Conservation (phyloP, 345 rosid species). For the Euphorbia tirucalli region DNA sequence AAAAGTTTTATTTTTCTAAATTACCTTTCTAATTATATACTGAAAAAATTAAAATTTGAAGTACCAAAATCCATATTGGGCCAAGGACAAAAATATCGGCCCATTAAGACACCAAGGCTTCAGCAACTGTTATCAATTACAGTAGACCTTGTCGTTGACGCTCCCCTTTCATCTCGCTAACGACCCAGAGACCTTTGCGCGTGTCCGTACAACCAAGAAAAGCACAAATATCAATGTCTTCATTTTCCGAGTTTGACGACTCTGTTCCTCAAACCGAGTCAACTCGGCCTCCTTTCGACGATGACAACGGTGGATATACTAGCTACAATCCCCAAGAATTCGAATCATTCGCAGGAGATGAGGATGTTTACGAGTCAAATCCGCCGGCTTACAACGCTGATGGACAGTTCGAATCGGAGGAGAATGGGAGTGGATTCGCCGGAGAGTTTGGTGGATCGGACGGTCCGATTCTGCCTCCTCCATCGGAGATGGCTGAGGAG, state of each 20-base stretch:
- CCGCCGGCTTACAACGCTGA: slow-evolving; percentile 27
- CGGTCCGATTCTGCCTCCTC: slow-evolving; percentile 59
- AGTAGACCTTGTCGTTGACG: background rate
- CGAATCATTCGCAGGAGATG: slow-evolving; percentile 20
- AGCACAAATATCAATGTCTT: slow-evolving; percentile 33
- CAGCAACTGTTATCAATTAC: background rate
- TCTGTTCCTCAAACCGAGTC: slow-evolving; percentile 29
- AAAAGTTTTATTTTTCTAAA: too few species aligned
- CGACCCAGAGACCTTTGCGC: background rate
- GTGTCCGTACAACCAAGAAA: slow-evolving; percentile 18
- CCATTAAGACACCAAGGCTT: background rate
- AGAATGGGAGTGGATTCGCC: slow-evolving; percentile 36
- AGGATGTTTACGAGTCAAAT: slow-evolving; percentile 38
- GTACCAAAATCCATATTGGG: background rate
- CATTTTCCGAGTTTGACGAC: slow-evolving; percentile 40
- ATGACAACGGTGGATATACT: slow-evolving; percentile 22
- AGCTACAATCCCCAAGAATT: slow-evolving; percentile 30
- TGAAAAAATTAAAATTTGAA: too few species aligned
- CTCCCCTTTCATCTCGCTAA: background rate
- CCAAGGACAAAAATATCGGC: background rate
- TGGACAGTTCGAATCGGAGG: slow-evolving; percentile 20
- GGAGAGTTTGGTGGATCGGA: slow-evolving; percentile 43
- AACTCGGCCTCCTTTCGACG: slow-evolving; percentile 34
- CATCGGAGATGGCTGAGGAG: slow-evolving; percentile 57
- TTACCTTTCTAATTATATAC: too few species aligned